Percentiles rank a stretch among this genome's conserved stretches.
Conservation (phyloP, 805 yeast genomes). For the Yarrowia keelungensis region DNA sequence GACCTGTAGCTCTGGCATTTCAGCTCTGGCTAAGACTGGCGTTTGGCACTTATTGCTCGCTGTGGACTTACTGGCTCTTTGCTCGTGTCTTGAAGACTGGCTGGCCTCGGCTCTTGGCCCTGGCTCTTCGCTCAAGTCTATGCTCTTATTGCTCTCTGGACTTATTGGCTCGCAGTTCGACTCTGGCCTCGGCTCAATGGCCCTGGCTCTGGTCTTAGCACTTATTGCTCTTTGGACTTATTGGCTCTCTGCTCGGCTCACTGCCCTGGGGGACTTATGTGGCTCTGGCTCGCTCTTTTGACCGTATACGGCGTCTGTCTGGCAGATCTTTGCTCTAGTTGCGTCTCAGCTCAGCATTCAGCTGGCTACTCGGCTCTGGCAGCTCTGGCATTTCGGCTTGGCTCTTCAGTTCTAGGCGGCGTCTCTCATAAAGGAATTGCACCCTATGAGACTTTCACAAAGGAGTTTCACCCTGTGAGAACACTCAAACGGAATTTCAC, state of each 20-base stretch:
- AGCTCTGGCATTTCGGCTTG: constrained; percentile 1
- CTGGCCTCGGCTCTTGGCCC: not conserved
- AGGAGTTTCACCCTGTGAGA: too few species aligned
- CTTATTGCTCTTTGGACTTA: constrained; percentile 3
- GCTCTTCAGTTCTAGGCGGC: not conserved
- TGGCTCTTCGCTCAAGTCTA: not conserved
- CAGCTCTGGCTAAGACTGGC: too few species aligned
- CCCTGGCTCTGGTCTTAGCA: not conserved
- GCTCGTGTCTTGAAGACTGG: too few species aligned
- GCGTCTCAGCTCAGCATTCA: constrained; percentile 2
- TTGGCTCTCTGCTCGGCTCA: not conserved
- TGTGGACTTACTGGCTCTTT: not conserved
- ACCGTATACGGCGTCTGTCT: constrained; percentile 1
- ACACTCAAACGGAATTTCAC: too few species aligned
- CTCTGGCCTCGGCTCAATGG: not conserved
- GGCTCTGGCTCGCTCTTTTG: constrained; percentile 1
- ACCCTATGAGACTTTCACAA: too few species aligned
- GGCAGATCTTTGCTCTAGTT: constrained; percentile 8
- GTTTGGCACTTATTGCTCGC: not conserved
- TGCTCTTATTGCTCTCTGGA: not conserved
- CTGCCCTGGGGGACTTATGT: not conserved
- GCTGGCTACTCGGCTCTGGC: not conserved
- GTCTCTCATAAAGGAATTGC: not conserved
- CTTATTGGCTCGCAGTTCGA: too few species aligned
- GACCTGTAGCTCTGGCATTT: not conserved